These are phyloP conservation scores for Sclerotinia glacialis DNA, from an alignment of 2,329 filamentous ascomycete species.

Conservation along the genomic window DNA sequence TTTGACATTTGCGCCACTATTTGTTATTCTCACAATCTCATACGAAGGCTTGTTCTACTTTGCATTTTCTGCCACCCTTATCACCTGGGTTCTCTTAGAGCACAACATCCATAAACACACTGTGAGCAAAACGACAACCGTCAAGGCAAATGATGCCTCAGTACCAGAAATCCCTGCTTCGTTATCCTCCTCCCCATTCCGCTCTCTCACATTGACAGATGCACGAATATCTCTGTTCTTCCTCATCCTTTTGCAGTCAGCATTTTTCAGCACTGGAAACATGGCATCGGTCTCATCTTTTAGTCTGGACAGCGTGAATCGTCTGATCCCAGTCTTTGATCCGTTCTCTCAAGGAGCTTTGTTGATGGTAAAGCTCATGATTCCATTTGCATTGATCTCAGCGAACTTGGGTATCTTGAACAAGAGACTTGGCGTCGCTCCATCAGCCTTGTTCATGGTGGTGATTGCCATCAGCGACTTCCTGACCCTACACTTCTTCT, in stretches of 20 bases:
- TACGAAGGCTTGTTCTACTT: conserved; percentile 97
- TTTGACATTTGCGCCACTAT: conserved; percentile 86
- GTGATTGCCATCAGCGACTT: conserved; percentile 91
- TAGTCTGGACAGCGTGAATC: conserved; percentile 82
- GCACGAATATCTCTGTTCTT: conserved; percentile 89
- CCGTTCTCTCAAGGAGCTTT: conserved; percentile 89
- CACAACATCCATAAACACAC: conserved; percentile 63
- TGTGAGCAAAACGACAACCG: conserved; percentile 27
- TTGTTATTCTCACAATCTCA: conserved; percentile 94
- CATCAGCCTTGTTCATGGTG: conserved; percentile 87
- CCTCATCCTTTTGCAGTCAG: conserved; percentile 89
- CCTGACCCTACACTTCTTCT: conserved; percentile 94
- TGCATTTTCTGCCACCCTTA: conserved; percentile 75
- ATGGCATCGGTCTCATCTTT: conserved; percentile 92
- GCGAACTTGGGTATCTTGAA: conserved; percentile 95
- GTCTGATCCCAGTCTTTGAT: conserved; percentile 87
- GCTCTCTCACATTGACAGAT: conserved; percentile 76
- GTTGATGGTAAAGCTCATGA: conserved; percentile 82
- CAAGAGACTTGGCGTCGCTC: conserved; percentile 75
- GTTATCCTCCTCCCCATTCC: conserved; percentile 41
- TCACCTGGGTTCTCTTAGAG: conserved; percentile 91
- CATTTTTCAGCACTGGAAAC: conserved; percentile 96
- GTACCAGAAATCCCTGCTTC: conserved; percentile 29
- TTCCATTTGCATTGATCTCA: conserved; percentile 88
- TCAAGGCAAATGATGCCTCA: conserved; percentile 27